Percentiles rank a stretch among this genome's conserved stretches.
phyloP scores from a whole-genome alignment of 1,139 yeast species.

The Suhomyces bolitotheri region DNA sequence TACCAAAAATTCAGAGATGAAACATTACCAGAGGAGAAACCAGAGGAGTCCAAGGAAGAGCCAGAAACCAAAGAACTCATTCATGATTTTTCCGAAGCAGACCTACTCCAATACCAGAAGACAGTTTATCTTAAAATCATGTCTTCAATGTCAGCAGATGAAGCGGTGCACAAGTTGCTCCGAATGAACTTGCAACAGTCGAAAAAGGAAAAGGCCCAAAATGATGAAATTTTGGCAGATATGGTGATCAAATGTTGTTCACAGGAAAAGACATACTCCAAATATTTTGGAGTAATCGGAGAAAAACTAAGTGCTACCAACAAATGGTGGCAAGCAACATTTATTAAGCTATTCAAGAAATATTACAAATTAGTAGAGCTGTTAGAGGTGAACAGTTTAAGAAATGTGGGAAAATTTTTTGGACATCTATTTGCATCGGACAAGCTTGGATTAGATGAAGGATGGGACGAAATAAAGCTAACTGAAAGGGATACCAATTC shows the following conservation, averaged over 20 bases:
- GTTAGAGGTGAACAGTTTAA: slow-evolving; percentile 67
- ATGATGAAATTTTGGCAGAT: slow-evolving; percentile 53
- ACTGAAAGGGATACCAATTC: slow-evolving; percentile 77
- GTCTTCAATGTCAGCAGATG: slow-evolving; percentile 94
- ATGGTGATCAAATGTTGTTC: slow-evolving; percentile 82
- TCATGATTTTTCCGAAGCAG: slow-evolving; percentile 71
- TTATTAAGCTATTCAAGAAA: slow-evolving; percentile 52
- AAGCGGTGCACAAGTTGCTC: slow-evolving; percentile 83
- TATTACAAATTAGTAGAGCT: slow-evolving; percentile 63
- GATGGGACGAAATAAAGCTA: slow-evolving; percentile 61
- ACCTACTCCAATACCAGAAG: slow-evolving; percentile 64
- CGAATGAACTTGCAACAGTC: slow-evolving; percentile 44
- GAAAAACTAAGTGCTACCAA: slow-evolving; percentile 58
- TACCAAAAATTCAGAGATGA: slow-evolving; percentile 26
- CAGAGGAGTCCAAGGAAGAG: slow-evolving; percentile 9
- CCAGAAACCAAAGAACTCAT: slow-evolving; percentile 22
- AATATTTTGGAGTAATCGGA: slow-evolving; percentile 78
- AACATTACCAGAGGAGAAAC: slow-evolving; percentile 21
- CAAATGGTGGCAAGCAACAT: slow-evolving; percentile 58
- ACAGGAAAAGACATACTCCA: slow-evolving; percentile 85
- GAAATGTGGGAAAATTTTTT: slow-evolving; percentile 83
- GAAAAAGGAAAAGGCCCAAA: slow-evolving; percentile 33
- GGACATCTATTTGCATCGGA: slow-evolving; percentile 82
- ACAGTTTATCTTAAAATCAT: slow-evolving; percentile 78
- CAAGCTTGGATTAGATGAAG: slow-evolving; percentile 45